Evolutionary conservation across 805 yeast genomes (phyloP), one percentile per base, ranked within the genome.

Genomic region (Barnettozyma wickerhamii): DNA sequence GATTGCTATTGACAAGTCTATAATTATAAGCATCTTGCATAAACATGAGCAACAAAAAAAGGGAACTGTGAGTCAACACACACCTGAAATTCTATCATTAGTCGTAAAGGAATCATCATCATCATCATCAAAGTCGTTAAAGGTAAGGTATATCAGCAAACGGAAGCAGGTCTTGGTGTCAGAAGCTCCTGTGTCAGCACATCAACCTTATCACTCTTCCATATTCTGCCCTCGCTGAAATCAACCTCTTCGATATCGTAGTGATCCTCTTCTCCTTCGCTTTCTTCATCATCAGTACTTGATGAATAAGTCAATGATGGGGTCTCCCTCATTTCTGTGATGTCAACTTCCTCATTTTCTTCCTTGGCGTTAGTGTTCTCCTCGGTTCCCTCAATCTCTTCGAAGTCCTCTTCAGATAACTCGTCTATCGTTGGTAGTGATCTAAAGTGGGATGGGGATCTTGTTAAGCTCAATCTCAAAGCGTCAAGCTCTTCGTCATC

Each of bases 371-470:
- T n/a, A n/a, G n/a, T n/a, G n/a, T 44, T 47, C 14, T 50, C 41
- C 13, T 27, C 37, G 15, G 40, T 36, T 6, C 33, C 40, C 20
- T 43, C 51, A 23, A 49, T 15, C 7, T 46, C 48, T 6, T 51
- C 50, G 14, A 49, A 26, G 14, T 55, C 59, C 7, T 37, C 37
- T 20, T 51, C 56, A 4, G 40, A 24, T 30, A 48, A 14, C 35
- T 55, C 59, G 15, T 50, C 54, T 24, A 50, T 47, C 9, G 55
- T 49, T 30, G 56, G 56, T 43, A 55, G 34, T n/a, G 41, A 30
- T 50, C 55, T 53, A 40, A 48, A 54, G 7, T 29, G 40, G 12
- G 37, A 14, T 4, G 19, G 10, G 4, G 35, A 33, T 32, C 39
- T 35, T 9, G 21, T 30, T 12, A 40, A 17, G 4, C 17, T 38